phyloP scores from a whole-genome alignment of 768 basidiomycete genomes.

The Ephemerocybe angulata region DNA sequence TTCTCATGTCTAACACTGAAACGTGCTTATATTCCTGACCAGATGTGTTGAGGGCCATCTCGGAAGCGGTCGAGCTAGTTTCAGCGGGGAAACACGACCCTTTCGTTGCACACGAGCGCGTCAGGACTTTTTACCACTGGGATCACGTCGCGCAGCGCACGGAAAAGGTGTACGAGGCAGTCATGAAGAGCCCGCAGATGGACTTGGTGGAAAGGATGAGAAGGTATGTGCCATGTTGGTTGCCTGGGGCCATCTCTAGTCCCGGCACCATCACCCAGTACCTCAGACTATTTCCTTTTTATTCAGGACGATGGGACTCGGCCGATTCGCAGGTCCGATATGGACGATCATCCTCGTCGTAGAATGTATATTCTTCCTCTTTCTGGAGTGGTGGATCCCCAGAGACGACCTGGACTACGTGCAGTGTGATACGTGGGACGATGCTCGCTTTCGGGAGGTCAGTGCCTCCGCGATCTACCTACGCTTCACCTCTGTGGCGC shows the following conservation, averaged over 20 bases:
- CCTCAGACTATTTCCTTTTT: neutral
- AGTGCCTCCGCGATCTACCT: too few species aligned
- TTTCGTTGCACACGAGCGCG: slow-evolving; percentile 65
- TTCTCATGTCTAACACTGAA: neutral
- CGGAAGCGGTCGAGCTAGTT: slow-evolving; percentile 74
- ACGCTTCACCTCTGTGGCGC: too few species aligned
- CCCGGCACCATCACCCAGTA: neutral
- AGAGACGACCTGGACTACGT: slow-evolving; percentile 76
- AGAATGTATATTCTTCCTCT: slow-evolving; percentile 81
- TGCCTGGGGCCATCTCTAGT: neutral
- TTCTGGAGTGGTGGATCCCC: slow-evolving; percentile 84
- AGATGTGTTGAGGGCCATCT: slow-evolving; percentile 86
- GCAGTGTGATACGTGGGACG: slow-evolving; percentile 58
- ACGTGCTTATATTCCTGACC: slow-evolving; percentile 2
- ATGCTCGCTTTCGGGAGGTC: slow-evolving; percentile 35
- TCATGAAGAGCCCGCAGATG: slow-evolving; percentile 55
- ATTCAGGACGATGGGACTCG: slow-evolving; percentile 69
- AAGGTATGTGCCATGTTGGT: slow-evolving; percentile 44
- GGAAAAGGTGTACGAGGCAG: slow-evolving; percentile 75
- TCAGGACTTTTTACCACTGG: slow-evolving; percentile 89
- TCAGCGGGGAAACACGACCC: slow-evolving; percentile 70
- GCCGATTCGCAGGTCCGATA: slow-evolving; percentile 80
- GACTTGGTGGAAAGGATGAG: slow-evolving; percentile 77
- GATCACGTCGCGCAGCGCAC: slow-evolving; percentile 71
- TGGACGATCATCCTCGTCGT: slow-evolving; percentile 86